Percentiles rank a stretch among this genome's conserved stretches.
These are phyloP conservation scores for Scutellaria galericulata DNA, from an alignment of 257 asterid genomes.

Conservation along the genomic window DNA sequence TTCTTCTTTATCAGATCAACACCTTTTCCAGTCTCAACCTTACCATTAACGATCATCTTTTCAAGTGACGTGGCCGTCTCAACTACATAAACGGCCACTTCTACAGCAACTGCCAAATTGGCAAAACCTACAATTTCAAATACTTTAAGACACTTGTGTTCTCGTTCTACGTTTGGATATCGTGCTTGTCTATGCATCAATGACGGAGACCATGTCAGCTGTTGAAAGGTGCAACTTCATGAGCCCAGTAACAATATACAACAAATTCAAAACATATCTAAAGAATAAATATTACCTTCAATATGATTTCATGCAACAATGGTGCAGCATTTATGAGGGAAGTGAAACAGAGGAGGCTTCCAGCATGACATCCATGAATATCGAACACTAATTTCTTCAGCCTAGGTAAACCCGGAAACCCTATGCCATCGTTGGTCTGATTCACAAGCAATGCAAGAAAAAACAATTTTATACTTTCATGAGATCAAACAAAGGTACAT, in stretches of 20 bases:
- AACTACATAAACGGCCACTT: neutral
- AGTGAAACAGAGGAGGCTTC: neutral
- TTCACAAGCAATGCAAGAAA: neutral
- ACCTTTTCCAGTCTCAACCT: neutral
- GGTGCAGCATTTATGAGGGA: constrained; percentile 14
- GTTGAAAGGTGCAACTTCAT: neutral
- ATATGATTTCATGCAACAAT: neutral
- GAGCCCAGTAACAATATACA: neutral
- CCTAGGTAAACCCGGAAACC: neutral
- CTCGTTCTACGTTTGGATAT: neutral
- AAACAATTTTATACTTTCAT: neutral
- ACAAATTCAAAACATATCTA: neutral
- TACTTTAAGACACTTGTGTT: neutral
- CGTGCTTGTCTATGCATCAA: neutral
- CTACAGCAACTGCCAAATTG: neutral
- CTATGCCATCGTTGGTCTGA: neutral
- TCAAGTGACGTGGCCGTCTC: neutral
- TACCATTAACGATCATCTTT: neutral
- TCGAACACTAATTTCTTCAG: constrained; percentile 16
- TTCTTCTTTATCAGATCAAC: neutral
- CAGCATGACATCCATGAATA: neutral
- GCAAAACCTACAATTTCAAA: neutral
- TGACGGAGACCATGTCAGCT: neutral
- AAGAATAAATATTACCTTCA: neutral
- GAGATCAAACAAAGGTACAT: too few relatives aligned